Percentiles rank a stretch among this genome's conserved stretches.
Evolutionary conservation across 2,329 filamentous ascomycete genomes (phyloP).

Genomic region (Fusarium guadeloupense): DNA sequence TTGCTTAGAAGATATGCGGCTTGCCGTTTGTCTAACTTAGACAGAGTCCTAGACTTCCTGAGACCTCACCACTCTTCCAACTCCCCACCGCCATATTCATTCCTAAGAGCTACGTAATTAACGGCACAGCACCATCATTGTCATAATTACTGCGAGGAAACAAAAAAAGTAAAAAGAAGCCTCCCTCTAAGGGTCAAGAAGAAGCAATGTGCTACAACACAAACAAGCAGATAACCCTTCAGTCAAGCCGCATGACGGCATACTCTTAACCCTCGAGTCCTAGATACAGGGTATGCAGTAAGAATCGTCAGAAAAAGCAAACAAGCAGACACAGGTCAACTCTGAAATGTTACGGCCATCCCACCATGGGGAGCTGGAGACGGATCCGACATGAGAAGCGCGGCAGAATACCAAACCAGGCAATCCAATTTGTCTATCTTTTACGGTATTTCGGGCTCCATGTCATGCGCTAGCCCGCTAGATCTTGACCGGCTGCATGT

Average conservation of each 20-base stretch:
- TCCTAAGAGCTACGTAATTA: constrained; percentile 34
- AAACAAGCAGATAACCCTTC: background rate
- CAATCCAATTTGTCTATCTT: constrained; percentile 25
- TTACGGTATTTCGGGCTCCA: constrained; percentile 1
- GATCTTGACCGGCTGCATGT: constrained; percentile 36
- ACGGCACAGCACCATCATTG: constrained; percentile 22
- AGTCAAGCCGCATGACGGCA: constrained; percentile 32
- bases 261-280: constrained; percentile 18
- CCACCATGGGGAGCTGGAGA: constrained; percentile 16
- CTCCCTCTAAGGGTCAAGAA: constrained; percentile 1
- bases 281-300: constrained; percentile 25
- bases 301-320: constrained; percentile 12
- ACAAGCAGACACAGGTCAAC: background rate
- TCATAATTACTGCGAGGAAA: constrained; percentile 24
- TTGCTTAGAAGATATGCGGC: constrained; percentile 20
- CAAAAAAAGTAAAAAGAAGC: constrained; percentile 10
- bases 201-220: constrained; percentile 28
- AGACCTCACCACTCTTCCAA: constrained; percentile 18
- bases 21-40: constrained; percentile 5
- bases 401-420: constrained; percentile 19
- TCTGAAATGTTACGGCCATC: constrained; percentile 4
- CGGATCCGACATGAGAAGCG: constrained; percentile 27
- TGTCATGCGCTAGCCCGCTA: constrained; percentile 32
- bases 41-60: constrained; percentile 27
- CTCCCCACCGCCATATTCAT: constrained; percentile 11